phyloP scores from a whole-genome alignment of 495 filamentous ascomycete genomes.

The Cryomyces antarcticus region DNA sequence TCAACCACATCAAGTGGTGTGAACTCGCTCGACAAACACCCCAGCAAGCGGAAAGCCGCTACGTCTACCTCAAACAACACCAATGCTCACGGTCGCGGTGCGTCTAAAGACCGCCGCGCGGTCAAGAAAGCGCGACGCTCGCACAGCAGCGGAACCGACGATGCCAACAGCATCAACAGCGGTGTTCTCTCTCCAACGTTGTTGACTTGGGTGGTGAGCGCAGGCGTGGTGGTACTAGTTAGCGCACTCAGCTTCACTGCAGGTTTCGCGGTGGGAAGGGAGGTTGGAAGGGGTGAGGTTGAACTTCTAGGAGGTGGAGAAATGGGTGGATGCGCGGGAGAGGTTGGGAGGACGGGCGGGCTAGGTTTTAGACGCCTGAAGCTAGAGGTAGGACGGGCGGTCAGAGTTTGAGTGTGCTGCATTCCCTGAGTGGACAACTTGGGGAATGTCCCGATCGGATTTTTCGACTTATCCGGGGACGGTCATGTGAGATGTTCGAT shows the following conservation, averaged over 20 bases:
- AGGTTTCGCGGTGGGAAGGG: slow-evolving; percentile 71
- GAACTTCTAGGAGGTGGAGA: too few relatives aligned
- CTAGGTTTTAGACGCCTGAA: too few relatives aligned
- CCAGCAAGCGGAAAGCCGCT: slow-evolving; percentile 14
- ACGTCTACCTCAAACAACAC: neutral
- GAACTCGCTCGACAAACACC: neutral
- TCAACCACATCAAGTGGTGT: slow-evolving; percentile 7
- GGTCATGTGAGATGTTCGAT: too few relatives aligned
- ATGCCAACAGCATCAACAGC: slow-evolving; percentile 23
- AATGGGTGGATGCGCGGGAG: too few relatives aligned
- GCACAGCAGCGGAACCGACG: slow-evolving; percentile 2
- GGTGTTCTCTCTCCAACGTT: slow-evolving; percentile 34
- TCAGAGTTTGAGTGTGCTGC: too few relatives aligned
- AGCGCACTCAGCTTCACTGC: slow-evolving; percentile 85
- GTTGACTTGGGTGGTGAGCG: slow-evolving; percentile 79
- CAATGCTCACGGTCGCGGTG: slow-evolving; percentile 2
- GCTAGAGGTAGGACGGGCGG: too few relatives aligned
- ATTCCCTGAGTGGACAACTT: too few relatives aligned
- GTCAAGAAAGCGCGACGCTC: slow-evolving; percentile 6
- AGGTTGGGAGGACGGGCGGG: too few relatives aligned
- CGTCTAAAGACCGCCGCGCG: slow-evolving; percentile 9
- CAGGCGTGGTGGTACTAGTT: slow-evolving; percentile 80
- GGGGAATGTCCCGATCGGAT: too few relatives aligned
- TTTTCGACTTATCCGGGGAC: too few relatives aligned
- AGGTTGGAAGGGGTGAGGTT: slow-evolving; percentile 51